Evolutionary conservation across 177 flowering plant genomes (phyloP).

Genomic region (Vitis hybrid): DNA sequence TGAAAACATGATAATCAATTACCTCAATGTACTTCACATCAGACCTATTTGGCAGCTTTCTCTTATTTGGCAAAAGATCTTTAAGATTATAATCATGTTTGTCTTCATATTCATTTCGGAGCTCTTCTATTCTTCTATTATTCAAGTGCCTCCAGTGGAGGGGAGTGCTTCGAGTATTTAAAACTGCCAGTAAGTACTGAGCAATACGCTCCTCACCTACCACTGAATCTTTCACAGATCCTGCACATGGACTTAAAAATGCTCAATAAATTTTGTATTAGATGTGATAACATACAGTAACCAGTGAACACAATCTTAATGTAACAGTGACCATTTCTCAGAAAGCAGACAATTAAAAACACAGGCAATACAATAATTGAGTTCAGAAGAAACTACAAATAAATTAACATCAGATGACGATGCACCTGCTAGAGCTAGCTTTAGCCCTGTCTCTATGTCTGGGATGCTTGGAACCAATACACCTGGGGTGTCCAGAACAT

Average conservation of each 20-base stretch:
- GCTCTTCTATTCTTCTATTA: constrained; percentile 42
- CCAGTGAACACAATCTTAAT: no score
- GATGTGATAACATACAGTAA: background rate
- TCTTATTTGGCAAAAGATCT: constrained; percentile 51
- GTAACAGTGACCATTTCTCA: no score
- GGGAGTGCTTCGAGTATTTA: constrained; percentile 83
- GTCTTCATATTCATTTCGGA: constrained; percentile 24
- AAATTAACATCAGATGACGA: background rate
- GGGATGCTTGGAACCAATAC: constrained; percentile 90
- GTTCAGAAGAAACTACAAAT: no score
- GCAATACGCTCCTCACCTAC: constrained; percentile 97
- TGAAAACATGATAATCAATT: constrained; percentile 7
- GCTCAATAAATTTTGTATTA: background rate
- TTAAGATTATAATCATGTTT: constrained; percentile 42
- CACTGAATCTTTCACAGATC: constrained; percentile 89
- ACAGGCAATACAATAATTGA: no score
- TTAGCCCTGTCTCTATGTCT: constrained; percentile 86
- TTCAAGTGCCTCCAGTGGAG: constrained; percentile 70
- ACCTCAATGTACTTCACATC: constrained; percentile 66
- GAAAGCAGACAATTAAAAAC: no score
- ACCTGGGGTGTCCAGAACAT: constrained; percentile 97
- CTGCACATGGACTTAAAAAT: constrained; percentile 30
- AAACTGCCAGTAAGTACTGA: constrained; percentile 73
- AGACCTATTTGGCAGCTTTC: constrained; percentile 39
- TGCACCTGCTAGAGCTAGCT: constrained; percentile 88